Base-by-base conservation (phyloP, 805 yeast genomes). In the Saccharomyces kudriavzevii region DNA sequence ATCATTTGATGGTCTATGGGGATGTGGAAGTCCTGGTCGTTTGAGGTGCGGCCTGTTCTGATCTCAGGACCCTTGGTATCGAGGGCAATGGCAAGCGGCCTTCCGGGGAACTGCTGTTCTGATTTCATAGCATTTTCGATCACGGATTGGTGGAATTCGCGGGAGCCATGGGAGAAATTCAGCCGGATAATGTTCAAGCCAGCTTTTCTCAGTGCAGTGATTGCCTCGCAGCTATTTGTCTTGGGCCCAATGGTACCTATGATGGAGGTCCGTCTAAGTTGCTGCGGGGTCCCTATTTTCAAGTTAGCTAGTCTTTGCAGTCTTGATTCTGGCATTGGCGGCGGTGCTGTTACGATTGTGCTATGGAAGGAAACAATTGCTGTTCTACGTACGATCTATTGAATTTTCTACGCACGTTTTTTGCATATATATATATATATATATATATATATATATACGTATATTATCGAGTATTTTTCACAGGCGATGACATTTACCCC, bases 1-100 rank as follows among this genome's bases (percentile, higher is more conserved):
- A 78, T 83, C 96, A 94, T 87, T 74, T 86, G 91, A 74, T 89
- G 96, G 75, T 83, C 83, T 57, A 94, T 80, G 47, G 80, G 74
- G 67, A 94, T 87, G 68, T 96, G 86, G 76, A 75, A 89, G 71
- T 94, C 99, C 57, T 75, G 74, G 55, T 82, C 87, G 67, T 80
- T 88, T 58, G 75, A 72, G 65, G 99, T 94, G 74, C 90, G 83
- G 75, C 99, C 99, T 55, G 99, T 92, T 83, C 99, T 89, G 78
- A 94, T 94, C 79, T 94, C 99, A 59, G 99, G 99, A 65, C 99
- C 99, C 83, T 94, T 94, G 74, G 98, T 94, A 75, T 94, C 99
- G 66, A 94, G 83, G 60, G 99, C 99, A 75, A 94, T 91, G 58
- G 97, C 98, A 68, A 94, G 81, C 52, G 98, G 99, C 78, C 98